A percentile compares a stretch with the other conserved stretches of the same genome.
Evolutionary conservation across 1,284 basidiomycete genomes (phyloP).

Genomic region (Ceratobasidium papillatum): DNA sequence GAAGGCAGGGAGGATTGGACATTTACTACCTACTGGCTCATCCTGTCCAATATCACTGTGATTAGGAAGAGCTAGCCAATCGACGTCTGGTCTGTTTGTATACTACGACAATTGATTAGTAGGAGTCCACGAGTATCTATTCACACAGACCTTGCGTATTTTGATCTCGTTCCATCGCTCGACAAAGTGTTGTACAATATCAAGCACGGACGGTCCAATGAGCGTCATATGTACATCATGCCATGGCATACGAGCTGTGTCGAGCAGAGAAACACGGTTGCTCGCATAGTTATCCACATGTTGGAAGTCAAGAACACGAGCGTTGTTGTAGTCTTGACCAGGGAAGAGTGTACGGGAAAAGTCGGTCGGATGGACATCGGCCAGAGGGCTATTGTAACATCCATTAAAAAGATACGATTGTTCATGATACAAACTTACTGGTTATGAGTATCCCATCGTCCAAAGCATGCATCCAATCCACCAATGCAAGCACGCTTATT

Average conservation of each 20-base stretch:
- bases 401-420: background rate
- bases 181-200: constrained; percentile 91
- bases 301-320: constrained; percentile 81
- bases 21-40: constrained; percentile 69
- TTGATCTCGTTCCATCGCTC: constrained; percentile 90
- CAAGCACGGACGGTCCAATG: constrained; percentile 82
- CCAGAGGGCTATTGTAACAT: constrained; percentile 63
- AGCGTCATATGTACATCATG: constrained; percentile 92
- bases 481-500: constrained; percentile 84
- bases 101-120: constrained; percentile 25
- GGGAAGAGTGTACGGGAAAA: constrained; percentile 86
- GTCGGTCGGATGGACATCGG: constrained; percentile 88
- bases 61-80: constrained; percentile 87
- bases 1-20: too few relatives aligned
- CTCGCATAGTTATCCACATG: constrained; percentile 81
- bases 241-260: constrained; percentile 87
- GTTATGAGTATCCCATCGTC: constrained; percentile 90
- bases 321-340: constrained; percentile 94
- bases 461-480: constrained; percentile 91
- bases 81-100: constrained; percentile 56
- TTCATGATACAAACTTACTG: constrained; percentile 55
- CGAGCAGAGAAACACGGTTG: constrained; percentile 75
- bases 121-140: background rate
- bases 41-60: constrained; percentile 66
- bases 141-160: constrained; percentile 67